A percentile compares a stretch with the other conserved stretches of the same genome.
phyloP scores from a whole-genome alignment of 345 rosid species.

The Rhodamnia rubescens region DNA sequence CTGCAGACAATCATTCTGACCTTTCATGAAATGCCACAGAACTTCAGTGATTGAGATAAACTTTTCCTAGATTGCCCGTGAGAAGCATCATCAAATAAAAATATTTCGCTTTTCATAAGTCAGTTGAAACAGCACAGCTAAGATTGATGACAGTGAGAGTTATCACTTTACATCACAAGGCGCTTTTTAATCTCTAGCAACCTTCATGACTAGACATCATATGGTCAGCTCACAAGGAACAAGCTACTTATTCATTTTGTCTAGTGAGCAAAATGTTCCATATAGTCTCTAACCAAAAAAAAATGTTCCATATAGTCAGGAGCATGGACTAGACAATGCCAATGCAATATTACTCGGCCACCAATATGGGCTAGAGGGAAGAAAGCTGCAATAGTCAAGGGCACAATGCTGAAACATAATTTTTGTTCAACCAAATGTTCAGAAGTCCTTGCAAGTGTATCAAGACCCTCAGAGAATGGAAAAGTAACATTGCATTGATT shows the following conservation, averaged over 20 bases:
- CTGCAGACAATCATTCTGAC: neutral
- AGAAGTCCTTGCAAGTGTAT: neutral
- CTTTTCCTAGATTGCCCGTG: neutral
- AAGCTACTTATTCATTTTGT: neutral
- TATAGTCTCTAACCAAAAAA: too few relatives aligned
- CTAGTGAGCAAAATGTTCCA: neutral
- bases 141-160: neutral
- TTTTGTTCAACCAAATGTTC: neutral
- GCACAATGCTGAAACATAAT: neutral
- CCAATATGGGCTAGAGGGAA: neutral
- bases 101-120: neutral
- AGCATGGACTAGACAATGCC: neutral
- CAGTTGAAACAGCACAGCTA: neutral
- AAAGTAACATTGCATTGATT: neutral
- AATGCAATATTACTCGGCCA: neutral
- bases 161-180: neutral
- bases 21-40: neutral
- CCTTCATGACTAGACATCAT: neutral
- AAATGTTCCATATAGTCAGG: neutral
- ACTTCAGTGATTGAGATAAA: neutral
- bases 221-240: neutral
- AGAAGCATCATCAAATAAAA: neutral
- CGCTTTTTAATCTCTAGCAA: neutral
- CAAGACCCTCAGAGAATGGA: neutral
- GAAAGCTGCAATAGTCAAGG: neutral